phyloP scores from a whole-genome alignment of 225 moss, liverwort and hornwort genomes.

The Marchantia polymorpha region DNA sequence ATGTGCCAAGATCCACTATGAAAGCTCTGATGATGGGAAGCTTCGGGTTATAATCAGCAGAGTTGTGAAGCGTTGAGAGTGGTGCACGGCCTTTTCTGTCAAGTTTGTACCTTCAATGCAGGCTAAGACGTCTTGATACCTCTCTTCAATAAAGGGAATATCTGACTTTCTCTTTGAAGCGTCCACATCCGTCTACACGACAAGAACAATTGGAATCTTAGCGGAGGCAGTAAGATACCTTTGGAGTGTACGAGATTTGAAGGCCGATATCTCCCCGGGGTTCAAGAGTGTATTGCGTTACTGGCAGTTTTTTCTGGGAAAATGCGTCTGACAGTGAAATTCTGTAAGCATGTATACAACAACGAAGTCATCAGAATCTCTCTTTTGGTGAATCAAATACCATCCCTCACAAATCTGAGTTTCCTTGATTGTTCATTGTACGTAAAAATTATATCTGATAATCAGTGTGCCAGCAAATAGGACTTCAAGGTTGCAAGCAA shows the following conservation, averaged over 20 bases:
- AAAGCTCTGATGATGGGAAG: neutral
- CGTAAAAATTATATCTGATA: neutral
- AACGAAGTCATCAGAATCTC: neutral
- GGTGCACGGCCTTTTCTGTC: too few relatives aligned
- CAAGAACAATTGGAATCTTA: too few relatives aligned
- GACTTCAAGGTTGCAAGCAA: neutral
- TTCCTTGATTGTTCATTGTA: neutral
- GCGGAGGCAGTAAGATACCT: slow-evolving; percentile 25
- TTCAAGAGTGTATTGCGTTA: slow-evolving; percentile 46
- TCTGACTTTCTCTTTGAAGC: neutral
- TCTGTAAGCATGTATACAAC: slow-evolving; percentile 21
- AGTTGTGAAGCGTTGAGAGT: too few relatives aligned
- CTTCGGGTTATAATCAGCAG: too few relatives aligned
- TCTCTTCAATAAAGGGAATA: neutral
- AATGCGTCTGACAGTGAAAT: slow-evolving; percentile 43
- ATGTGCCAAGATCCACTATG: neutral
- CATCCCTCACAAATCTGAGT: neutral
- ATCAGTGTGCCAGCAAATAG: neutral
- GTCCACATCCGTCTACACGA: neutral
- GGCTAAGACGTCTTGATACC: neutral
- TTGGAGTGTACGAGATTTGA: slow-evolving; percentile 38
- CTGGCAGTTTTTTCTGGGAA: slow-evolving; percentile 39
- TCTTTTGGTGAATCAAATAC: neutral
- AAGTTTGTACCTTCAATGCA: neutral
- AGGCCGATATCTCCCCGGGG: slow-evolving; percentile 46